Evolutionary conservation across 2,329 filamentous ascomycete species (phyloP).

Genomic region (Xenoacremonium recifei): DNA sequence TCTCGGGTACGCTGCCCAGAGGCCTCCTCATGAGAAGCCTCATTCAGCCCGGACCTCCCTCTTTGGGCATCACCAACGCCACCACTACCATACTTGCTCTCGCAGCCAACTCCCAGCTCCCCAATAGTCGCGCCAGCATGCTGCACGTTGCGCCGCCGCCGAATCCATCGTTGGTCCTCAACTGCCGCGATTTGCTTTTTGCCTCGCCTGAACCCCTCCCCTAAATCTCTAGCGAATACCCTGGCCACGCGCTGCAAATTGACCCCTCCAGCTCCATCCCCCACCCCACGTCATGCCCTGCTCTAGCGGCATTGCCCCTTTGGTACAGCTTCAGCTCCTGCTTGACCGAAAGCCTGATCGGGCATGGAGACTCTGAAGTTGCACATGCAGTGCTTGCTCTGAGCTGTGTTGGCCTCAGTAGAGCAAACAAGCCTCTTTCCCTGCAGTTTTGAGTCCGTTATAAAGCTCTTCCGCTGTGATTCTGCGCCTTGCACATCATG

Average conservation of each 20-base stretch:
- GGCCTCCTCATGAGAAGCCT: constrained; percentile 2
- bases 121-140: constrained; percentile 3
- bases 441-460: no score
- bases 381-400: no score
- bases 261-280: constrained; percentile 16
- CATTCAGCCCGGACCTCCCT: neutral
- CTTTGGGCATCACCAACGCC: neutral
- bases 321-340: constrained; percentile 18
- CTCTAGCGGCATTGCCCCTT: constrained; percentile 11
- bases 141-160: constrained; percentile 9
- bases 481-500: no score
- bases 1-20: neutral
- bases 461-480: no score
- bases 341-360: constrained; percentile 3
- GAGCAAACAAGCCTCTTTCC: no score
- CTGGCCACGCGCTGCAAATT: constrained; percentile 14
- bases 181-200: no score
- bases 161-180: no score
- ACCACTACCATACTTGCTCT: constrained; percentile 12
- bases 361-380: no score
- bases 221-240: constrained; percentile 12
- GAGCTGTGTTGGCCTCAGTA: no score
- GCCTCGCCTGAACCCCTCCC: no score
- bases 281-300: constrained; percentile 9
- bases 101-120: constrained; percentile 12